Evolutionary conservation across 2,329 filamentous ascomycete genomes (phyloP).

Genomic region (Penicillium olsonii): DNA sequence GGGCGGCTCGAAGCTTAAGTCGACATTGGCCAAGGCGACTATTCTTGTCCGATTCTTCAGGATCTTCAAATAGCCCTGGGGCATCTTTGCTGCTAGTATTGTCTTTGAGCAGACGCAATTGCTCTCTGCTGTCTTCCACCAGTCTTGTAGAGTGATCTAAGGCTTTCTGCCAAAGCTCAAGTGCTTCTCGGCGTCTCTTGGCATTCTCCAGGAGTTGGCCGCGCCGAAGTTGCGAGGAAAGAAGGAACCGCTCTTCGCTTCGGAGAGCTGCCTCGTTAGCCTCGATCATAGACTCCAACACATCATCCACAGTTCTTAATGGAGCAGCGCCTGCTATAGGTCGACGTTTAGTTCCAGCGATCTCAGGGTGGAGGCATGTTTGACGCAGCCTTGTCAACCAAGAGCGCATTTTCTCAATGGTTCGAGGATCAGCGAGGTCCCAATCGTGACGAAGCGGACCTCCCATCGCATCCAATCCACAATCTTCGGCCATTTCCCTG

Average conservation of each 20-base stretch:
- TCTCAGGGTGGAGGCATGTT: constrained; percentile 81
- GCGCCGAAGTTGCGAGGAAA: constrained; percentile 64
- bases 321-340: constrained; percentile 66
- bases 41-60: constrained; percentile 42
- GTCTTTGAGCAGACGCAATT: constrained; percentile 49
- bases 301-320: constrained; percentile 79
- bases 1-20: constrained; percentile 67
- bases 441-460: constrained; percentile 63
- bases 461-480: constrained; percentile 66
- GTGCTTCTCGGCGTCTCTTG: constrained; percentile 65
- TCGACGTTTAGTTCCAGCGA: constrained; percentile 67
- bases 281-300: constrained; percentile 88
- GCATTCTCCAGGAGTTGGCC: constrained; percentile 82
- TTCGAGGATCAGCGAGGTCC: constrained; percentile 59
- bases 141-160: constrained; percentile 49
- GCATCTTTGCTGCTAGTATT: constrained; percentile 24
- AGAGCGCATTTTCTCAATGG: constrained; percentile 71
- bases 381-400: constrained; percentile 80
- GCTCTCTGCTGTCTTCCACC: constrained; percentile 64
- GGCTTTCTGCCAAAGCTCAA: constrained; percentile 68
- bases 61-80: constrained; percentile 31
- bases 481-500: constrained; percentile 70
- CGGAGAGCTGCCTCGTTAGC: constrained; percentile 70
- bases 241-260: constrained; percentile 66
- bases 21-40: constrained; percentile 59